Evolutionary conservation across 192 early-diverging fungal genomes (phyloP), one percentile per base, ranked within the genome.

Genomic region (Rhizophagus prolifer): DNA sequence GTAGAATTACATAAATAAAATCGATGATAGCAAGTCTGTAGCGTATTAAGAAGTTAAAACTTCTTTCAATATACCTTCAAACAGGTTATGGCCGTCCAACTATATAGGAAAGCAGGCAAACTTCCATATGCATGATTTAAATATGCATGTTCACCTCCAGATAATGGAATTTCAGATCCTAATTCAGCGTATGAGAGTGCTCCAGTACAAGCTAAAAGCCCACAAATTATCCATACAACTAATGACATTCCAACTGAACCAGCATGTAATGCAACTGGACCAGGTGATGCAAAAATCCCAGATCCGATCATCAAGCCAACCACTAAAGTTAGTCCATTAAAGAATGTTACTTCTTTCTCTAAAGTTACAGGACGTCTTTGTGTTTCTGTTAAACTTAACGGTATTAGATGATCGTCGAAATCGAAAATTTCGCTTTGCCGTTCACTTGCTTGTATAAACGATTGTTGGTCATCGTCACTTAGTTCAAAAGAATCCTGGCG

Each of bases 81-180:
- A 14, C 84, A 75, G 4, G 82, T 67, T 62, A 90, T 90, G 10
- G 87, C 90, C 7, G 88, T 87, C 84, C 89, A 95, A 41, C 85
- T 85, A 82, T 92, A 95, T 77, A 95, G 74, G 74, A 94, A 95
- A 9, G 92, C 88, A 0, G 88, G 84, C 34, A 94, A 69, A 69
- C 86, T 86, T 2, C 94, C 94, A 86, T 82, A 90, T 6, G 92
- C 92, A 62, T 91, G 88, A 54, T 91, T 86, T 58, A 98, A 82
- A 79, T 97, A 98, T 5, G 91, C 90, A 81, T 92, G 88, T 41
- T 96, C 95, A 31, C 96, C 97, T 68, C 97, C 97, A 76, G 93
- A 94, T 44, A 83, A 79, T 4, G 95, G 94, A 65, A 94, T 87
- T 84, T 92, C 92, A 47, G 95, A 86, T 0, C 97, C 97, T 28